Conservation (phyloP, 176 grass and related monocot species). For the Leersia perrieri region DNA sequence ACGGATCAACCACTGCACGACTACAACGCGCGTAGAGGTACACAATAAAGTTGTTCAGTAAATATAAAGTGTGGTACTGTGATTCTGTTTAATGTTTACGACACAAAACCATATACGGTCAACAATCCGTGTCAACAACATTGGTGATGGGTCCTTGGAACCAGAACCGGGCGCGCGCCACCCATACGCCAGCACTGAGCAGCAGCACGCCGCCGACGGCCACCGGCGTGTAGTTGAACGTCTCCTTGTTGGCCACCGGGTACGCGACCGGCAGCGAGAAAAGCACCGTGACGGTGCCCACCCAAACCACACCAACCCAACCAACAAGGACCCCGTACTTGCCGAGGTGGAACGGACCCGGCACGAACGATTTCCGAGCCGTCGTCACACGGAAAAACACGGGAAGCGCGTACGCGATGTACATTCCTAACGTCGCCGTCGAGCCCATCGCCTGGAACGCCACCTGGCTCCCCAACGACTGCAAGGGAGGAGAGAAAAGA, state of each 20-base stretch:
- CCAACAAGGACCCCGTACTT: constrained; percentile 33
- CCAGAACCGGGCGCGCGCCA: constrained; percentile 61
- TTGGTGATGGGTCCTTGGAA: constrained; percentile 69
- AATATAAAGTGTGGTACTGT: background rate
- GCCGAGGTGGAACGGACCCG: constrained; percentile 69
- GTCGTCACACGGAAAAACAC: constrained; percentile 70
- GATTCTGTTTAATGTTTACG: background rate
- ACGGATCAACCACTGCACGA: background rate
- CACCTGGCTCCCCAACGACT: constrained; percentile 73
- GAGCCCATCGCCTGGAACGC: constrained; percentile 89
- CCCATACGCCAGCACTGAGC: constrained; percentile 46
- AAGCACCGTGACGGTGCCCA: constrained; percentile 58
- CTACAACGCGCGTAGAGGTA: background rate
- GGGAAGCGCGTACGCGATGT: constrained; percentile 69
- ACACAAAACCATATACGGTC: background rate
- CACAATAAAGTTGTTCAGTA: no score
- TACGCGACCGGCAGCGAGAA: constrained; percentile 83
- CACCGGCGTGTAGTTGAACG: constrained; percentile 77
- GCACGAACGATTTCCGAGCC: constrained; percentile 41
- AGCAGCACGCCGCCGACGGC: constrained; percentile 54
- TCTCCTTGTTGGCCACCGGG: constrained; percentile 41
- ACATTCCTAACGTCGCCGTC: constrained; percentile 44
- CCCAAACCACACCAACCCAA: constrained; percentile 65
- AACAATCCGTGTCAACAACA: constrained; percentile 29
- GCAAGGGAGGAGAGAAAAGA: no score